A percentile compares a stretch with the other conserved stretches of the same genome.
Conservation (phyloP, 2,329 filamentous ascomycete species). For the Cladosporium sp. region DNA sequence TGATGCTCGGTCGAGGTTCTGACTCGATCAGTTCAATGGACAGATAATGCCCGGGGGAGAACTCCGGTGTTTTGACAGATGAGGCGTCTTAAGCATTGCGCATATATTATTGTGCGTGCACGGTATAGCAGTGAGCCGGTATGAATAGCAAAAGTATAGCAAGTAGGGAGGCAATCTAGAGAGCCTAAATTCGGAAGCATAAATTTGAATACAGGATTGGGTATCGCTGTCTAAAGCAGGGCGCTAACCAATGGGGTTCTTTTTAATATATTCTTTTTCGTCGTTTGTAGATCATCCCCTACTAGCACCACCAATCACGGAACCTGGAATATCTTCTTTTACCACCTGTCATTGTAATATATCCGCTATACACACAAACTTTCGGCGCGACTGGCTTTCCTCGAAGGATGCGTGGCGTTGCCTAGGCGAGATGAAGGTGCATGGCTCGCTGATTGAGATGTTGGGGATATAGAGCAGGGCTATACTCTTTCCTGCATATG, state of each 20-base stretch:
- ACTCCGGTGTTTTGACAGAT: background rate
- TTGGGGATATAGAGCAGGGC: conserved; percentile 5
- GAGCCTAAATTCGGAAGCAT: background rate
- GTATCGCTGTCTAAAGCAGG: background rate
- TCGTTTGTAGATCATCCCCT: background rate
- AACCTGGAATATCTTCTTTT: background rate
- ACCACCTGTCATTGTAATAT: background rate
- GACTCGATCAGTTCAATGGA: background rate
- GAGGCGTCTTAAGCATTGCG: background rate
- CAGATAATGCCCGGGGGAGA: background rate
- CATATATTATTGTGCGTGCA: background rate
- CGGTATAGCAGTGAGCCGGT: background rate
- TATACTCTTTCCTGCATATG: conserved; percentile 9
- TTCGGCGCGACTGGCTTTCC: background rate
- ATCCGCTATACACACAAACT: background rate
- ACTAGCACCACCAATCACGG: background rate
- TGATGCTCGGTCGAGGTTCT: background rate
- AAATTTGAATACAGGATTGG: background rate
- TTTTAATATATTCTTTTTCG: background rate
- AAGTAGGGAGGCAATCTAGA: background rate
- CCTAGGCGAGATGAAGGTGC: conserved; percentile 2
- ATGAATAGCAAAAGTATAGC: background rate
- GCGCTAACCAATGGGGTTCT: background rate
- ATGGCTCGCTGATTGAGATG: background rate
- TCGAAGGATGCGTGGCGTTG: conserved; percentile 2